These are phyloP conservation scores for Wolfiporia cocos DNA, from an alignment of 1,284 basidiomycete species.

Conservation along the genomic window DNA sequence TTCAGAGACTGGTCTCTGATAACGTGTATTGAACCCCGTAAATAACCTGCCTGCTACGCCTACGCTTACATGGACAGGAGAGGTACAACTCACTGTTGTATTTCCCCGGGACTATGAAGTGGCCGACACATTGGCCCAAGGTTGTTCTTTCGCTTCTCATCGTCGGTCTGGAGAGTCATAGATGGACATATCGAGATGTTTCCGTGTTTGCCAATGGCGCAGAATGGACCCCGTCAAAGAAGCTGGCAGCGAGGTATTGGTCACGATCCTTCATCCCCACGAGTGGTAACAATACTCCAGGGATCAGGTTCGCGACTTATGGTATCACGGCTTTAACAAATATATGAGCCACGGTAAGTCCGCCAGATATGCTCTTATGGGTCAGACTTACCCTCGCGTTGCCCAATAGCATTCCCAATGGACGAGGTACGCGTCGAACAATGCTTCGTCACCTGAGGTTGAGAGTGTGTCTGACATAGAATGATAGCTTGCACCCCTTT, in stretches of 20 bases:
- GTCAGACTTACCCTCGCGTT: slow-evolving; percentile 1
- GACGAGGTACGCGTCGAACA: slow-evolving; percentile 66
- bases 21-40: too few relatives aligned
- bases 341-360: slow-evolving; percentile 73
- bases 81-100: too few relatives aligned
- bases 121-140: slow-evolving; percentile 55
- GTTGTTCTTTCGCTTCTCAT: slow-evolving; percentile 43
- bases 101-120: too few relatives aligned
- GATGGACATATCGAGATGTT: slow-evolving; percentile 31
- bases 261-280: neutral
- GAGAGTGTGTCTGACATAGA: neutral
- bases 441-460: slow-evolving; percentile 6
- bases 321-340: slow-evolving; percentile 78
- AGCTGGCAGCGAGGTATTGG: slow-evolving; percentile 56
- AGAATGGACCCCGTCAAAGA: slow-evolving; percentile 54
- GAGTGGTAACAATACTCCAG: slow-evolving; percentile 28
- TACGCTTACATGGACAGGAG: too few relatives aligned
- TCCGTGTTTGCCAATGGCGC: slow-evolving; percentile 26
- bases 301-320: slow-evolving; percentile 65
- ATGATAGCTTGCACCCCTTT: slow-evolving; percentile 74
- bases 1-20: too few relatives aligned
- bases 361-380: neutral
- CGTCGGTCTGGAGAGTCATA: slow-evolving; percentile 37
- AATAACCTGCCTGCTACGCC: too few relatives aligned
- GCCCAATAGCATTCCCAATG: slow-evolving; percentile 63